Evolutionary conservation across 2,329 filamentous ascomycete genomes (phyloP), one percentile per base, ranked within the genome.

Genomic region (Alternaria conjuncta): DNA sequence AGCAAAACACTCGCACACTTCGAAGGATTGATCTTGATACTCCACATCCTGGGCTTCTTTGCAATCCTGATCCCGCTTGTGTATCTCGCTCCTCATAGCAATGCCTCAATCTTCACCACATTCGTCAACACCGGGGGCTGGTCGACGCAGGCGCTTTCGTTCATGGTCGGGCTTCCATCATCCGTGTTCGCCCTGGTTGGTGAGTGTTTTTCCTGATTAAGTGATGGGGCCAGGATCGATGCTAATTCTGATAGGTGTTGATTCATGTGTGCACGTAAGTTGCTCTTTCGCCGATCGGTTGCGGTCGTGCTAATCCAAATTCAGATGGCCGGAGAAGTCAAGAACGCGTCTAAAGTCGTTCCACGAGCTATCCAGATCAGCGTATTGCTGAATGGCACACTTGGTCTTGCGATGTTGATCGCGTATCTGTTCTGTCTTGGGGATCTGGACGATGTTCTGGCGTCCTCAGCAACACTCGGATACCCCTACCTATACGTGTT

Each of bases 1-100:
- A 80, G 79, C 0, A 77, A 75, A 3, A 62, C 79, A 1, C 72
- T 86, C 1, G 84, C 84, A 1, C 67, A 75, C 5, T 71, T 84
- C 44, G 85, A 87, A 67, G 78, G 79, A 1, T 56, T 82, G 12
- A 75, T 83, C 20, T 71, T 85, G 5, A 74, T 83, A 18, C 44
- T 86, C 5, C 83, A 85, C 58, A 71, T 85, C n/a, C 61, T 82
- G 13, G 84, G 83, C 3, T 82, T 85, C 63, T 82, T 86, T 61
- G 82, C 78, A 2, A 80, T 85, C 56, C 68, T 86, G 18, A 81
- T 85, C 7, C 58, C 61, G 3, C 43, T 71, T 12, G 53, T 61
- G 4, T 67, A 69, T 50, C 45, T 70, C 30, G 61, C 59, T 5
- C 59, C 57, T 6, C 57, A 65, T n/a, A 65, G 21, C 30, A 12